Evolutionary conservation across 805 yeast species (phyloP).

Genomic region (Saccharomycodes ludwigii): DNA sequence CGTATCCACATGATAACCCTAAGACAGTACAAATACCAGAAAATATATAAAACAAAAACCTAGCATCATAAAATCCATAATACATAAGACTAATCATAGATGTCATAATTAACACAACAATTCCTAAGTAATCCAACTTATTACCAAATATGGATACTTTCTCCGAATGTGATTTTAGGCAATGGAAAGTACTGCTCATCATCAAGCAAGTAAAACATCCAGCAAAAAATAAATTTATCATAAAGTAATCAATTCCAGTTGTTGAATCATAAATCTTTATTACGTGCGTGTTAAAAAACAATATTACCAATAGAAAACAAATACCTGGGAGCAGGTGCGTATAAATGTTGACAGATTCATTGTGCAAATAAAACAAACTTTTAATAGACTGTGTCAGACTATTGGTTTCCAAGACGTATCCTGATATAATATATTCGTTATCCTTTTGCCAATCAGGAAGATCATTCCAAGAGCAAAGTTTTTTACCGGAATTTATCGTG

Average conservation of each 20-base stretch:
- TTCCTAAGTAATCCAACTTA: slow-evolving; percentile 65
- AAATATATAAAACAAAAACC: slow-evolving; percentile 25
- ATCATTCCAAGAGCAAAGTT: slow-evolving; percentile 28
- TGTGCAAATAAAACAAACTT: slow-evolving; percentile 48
- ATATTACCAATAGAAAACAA: slow-evolving; percentile 9
- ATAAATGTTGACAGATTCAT: slow-evolving; percentile 64
- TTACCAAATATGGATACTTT: slow-evolving; percentile 45
- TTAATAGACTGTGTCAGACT: slow-evolving; percentile 32
- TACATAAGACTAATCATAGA: slow-evolving; percentile 42
- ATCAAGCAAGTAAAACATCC: slow-evolving; percentile 51
- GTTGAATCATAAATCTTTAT: slow-evolving; percentile 29
- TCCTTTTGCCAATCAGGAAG: slow-evolving; percentile 66
- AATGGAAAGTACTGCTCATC: slow-evolving; percentile 55
- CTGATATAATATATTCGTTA: slow-evolving; percentile 49
- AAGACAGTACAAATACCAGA: slow-evolving; percentile 35
- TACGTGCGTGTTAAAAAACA: slow-evolving; percentile 19
- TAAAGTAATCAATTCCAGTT: slow-evolving; percentile 27
- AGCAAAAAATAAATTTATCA: slow-evolving; percentile 26
- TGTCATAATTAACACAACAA: slow-evolving; percentile 50
- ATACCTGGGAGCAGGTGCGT: slow-evolving; percentile 41
- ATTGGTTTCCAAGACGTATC: slow-evolving; percentile 47
- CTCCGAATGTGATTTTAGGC: slow-evolving; percentile 52
- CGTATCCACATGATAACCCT: slow-evolving; percentile 48
- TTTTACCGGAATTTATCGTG: no score
- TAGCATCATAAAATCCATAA: slow-evolving; percentile 36